Base-by-base conservation (phyloP, 2,329 filamentous ascomycete genomes). In the Diaporthe sp. region DNA sequence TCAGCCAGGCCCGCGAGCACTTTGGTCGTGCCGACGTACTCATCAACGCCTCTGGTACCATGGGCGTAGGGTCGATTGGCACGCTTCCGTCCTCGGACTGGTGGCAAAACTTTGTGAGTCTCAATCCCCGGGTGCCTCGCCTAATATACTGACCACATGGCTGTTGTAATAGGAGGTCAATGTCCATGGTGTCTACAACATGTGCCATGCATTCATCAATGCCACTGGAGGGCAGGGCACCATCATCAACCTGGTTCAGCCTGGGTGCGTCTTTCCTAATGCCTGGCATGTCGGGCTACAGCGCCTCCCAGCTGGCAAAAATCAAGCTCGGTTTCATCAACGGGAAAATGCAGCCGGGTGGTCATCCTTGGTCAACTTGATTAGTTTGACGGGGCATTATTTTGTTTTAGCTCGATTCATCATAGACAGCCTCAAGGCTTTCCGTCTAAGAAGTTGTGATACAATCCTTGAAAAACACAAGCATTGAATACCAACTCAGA, bases 11-110 rank as follows among this genome's bases (percentile, higher is more conserved):
- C 2, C 32, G 77, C 8, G 70, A 65, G 25, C 77, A 77, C 42
- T 79, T 79, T 44, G 78, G 79, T 37, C 73, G 30, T 13, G 75
- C 80, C 7, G 79, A 81, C 61, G 73, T 78, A 7, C 72, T 81
- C 19, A 58, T 80, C 68, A 79, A 81, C 61, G 63, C 77, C 12
- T 76, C 78, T 12, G 79, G 79, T 10, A 68, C 47, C 2, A 73
- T 75, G 69, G 74, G 74, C 44, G 42, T 69, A 1, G 75, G 73
- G 12, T 65, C 71, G 1, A 77, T 79, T 30, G 77, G 76, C 6
- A 59, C 76, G 4, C 27, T 74, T 12, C 50, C 35, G 27, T 76
- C 77, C 5, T 47, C 53, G 1, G 58, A 74, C 19, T 81, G 79
- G 79, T 80, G 72, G 72, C 39, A 50, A 39, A 76, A 76, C 47